These are phyloP conservation scores for Phialophora verrucosa DNA, from an alignment of 2,329 filamentous ascomycete genomes.

Conservation along the genomic window DNA sequence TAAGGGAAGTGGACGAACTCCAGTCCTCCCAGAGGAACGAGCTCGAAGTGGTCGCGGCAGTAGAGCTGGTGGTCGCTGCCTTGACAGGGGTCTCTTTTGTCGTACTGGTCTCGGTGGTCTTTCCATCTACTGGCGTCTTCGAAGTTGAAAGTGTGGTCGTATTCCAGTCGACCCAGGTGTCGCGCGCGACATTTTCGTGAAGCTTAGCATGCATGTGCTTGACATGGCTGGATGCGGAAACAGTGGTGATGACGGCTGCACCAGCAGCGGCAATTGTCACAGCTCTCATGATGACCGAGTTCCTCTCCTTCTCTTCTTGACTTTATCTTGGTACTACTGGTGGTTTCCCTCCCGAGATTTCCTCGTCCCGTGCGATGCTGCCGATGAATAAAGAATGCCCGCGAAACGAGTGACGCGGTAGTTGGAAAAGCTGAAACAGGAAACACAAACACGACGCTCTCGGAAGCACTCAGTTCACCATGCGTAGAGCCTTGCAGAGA, in stretches of 20 bases:
- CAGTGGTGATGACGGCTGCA: slow-evolving; percentile 56
- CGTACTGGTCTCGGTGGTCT: slow-evolving; percentile 43
- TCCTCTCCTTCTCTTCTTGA: slow-evolving; percentile 29
- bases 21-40: slow-evolving; percentile 65
- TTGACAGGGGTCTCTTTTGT: slow-evolving; percentile 66
- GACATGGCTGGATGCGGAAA: slow-evolving; percentile 62
- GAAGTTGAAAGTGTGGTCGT: slow-evolving; percentile 61
- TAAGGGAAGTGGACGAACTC: slow-evolving; percentile 63
- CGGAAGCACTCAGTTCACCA: slow-evolving; percentile 35
- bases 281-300: slow-evolving; percentile 70
- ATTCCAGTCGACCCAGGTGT: slow-evolving; percentile 38
- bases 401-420: slow-evolving; percentile 69
- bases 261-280: slow-evolving; percentile 68
- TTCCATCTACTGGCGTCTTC: slow-evolving; percentile 69
- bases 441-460: slow-evolving; percentile 29
- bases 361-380: slow-evolving; percentile 23
- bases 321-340: slow-evolving; percentile 32
- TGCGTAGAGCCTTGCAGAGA: slow-evolving; percentile 37
- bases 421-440: slow-evolving; percentile 33
- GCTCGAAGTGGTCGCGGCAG: slow-evolving; percentile 61
- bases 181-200: slow-evolving; percentile 39
- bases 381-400: slow-evolving; percentile 69
- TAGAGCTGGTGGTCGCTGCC: slow-evolving; percentile 58
- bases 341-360: slow-evolving; percentile 39
- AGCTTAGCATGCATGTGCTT: slow-evolving; percentile 63